Evolutionary conservation across 2,329 filamentous ascomycete genomes (phyloP).

Genomic region (Pestalotiopsis sp.): DNA sequence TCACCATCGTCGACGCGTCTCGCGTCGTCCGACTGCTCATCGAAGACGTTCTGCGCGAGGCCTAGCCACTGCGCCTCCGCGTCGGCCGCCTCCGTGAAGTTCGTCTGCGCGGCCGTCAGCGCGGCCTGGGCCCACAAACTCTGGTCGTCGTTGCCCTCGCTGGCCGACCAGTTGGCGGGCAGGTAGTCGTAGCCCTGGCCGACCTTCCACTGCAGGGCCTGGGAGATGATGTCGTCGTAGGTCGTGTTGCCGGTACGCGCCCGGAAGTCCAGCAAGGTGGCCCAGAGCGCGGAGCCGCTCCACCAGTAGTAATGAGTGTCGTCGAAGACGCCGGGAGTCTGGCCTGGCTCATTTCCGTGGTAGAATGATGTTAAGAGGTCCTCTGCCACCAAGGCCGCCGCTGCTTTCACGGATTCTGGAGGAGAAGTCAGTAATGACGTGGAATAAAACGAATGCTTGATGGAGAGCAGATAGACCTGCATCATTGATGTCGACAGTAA

Average conservation of each 20-base stretch:
- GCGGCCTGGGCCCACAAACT: conserved; percentile 65
- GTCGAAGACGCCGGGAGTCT: conserved; percentile 25
- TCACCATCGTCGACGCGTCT: conserved; percentile 43
- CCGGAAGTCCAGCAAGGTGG: conserved; percentile 54
- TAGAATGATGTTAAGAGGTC: conserved; percentile 31
- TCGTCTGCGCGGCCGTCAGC: conserved; percentile 60
- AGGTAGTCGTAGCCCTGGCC: conserved; percentile 44
- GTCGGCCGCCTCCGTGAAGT: conserved; percentile 52
- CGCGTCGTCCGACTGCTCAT: conserved; percentile 47
- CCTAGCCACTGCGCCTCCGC: conserved; percentile 57
- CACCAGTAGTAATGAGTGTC: conserved; percentile 49
- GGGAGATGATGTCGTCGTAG: conserved; percentile 48
- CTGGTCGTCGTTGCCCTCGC: conserved; percentile 54
- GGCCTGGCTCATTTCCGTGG: conserved; percentile 22
- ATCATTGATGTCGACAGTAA: conserved; percentile 8
- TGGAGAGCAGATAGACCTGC: background rate
- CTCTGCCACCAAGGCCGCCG: conserved; percentile 28
- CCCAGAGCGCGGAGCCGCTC: conserved; percentile 54
- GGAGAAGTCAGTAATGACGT: conserved; percentile 9
- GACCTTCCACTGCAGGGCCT: conserved; percentile 44
- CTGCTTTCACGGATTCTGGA: conserved; percentile 29
- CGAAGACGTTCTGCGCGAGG: conserved; percentile 64
- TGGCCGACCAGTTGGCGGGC: conserved; percentile 38
- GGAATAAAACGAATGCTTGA: background rate
- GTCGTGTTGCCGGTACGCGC: conserved; percentile 51